Evolutionary conservation across 108 stramenopile species (phyloP).

Genomic region (Nitzschia palea): DNA sequence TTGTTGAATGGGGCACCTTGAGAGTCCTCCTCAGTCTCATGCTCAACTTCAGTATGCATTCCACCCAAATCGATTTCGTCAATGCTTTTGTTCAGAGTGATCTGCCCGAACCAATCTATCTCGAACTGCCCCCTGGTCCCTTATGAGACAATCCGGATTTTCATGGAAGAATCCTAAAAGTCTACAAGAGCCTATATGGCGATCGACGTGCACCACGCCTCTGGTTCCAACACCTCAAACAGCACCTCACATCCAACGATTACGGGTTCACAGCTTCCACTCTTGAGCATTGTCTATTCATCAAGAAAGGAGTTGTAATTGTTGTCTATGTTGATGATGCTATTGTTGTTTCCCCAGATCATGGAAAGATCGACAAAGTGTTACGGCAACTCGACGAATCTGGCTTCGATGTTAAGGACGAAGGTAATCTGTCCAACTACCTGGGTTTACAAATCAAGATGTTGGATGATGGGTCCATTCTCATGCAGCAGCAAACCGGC

Average conservation of each 20-base stretch:
- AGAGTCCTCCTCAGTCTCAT: slow-evolving; percentile 13
- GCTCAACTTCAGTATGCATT: background rate
- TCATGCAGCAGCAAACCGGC: slow-evolving; percentile 27
- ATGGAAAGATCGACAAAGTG: slow-evolving; percentile 6
- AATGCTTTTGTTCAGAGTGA: slow-evolving; percentile 30
- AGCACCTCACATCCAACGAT: background rate
- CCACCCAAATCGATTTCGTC: slow-evolving; percentile 24
- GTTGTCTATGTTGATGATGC: slow-evolving; percentile 48
- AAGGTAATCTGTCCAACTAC: slow-evolving; percentile 43
- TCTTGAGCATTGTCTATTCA: slow-evolving; percentile 52
- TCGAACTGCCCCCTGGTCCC: slow-evolving; percentile 19
- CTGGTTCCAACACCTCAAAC: slow-evolving; percentile 33
- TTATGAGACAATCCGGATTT: background rate
- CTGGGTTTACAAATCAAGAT: slow-evolving; percentile 40
- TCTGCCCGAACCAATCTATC: slow-evolving; percentile 7
- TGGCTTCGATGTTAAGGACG: slow-evolving; percentile 26
- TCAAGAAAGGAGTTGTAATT: slow-evolving; percentile 15
- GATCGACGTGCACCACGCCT: slow-evolving; percentile 17
- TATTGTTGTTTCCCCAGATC: slow-evolving; percentile 31
- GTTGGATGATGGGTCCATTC: slow-evolving; percentile 1
- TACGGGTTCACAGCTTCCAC: slow-evolving; percentile 16
- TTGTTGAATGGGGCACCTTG: slow-evolving; percentile 39
- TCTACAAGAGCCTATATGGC: slow-evolving; percentile 44
- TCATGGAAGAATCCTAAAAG: slow-evolving; percentile 16
- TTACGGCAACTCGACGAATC: slow-evolving; percentile 13